These are phyloP conservation scores for Nepenthes gracilis DNA, from an alignment of 148 eudicot genomes.

Conservation along the genomic window DNA sequence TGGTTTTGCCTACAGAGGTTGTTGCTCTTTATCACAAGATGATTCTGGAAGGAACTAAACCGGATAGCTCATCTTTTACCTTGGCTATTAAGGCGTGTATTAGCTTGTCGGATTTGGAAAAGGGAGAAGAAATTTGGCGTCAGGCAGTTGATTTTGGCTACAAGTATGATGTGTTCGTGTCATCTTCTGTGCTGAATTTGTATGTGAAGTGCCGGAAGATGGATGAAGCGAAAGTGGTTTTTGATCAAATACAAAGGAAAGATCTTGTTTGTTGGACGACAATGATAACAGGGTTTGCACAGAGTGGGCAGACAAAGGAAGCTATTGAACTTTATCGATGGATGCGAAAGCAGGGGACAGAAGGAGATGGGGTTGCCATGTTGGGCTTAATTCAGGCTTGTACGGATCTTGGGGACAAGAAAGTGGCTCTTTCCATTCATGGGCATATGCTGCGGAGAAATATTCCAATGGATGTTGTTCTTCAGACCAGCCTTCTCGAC, in stretches of 20 bases:
- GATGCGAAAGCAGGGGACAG: slow-evolving; percentile 36
- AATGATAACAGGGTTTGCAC: slow-evolving; percentile 49
- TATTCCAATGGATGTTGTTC: slow-evolving; percentile 31
- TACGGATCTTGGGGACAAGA: slow-evolving; percentile 32
- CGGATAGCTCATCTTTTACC: slow-evolving; percentile 78
- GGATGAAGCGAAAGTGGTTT: slow-evolving; percentile 41
- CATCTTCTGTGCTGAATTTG: slow-evolving; percentile 52
- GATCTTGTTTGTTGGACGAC: slow-evolving; percentile 65
- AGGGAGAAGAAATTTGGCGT: slow-evolving; percentile 41
- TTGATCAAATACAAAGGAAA: slow-evolving; percentile 38
- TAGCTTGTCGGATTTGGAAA: slow-evolving; percentile 34
- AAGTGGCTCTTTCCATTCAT: slow-evolving; percentile 44
- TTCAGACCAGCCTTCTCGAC: slow-evolving; percentile 51
- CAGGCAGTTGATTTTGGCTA: slow-evolving; percentile 46
- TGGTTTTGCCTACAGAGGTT: slow-evolving; percentile 25
- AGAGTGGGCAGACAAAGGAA: slow-evolving; percentile 33
- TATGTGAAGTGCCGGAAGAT: slow-evolving; percentile 50
- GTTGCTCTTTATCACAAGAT: slow-evolving; percentile 27
- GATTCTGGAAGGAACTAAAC: slow-evolving; percentile 35
- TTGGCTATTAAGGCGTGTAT: slow-evolving; percentile 63
- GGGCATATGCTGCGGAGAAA: slow-evolving; percentile 49
- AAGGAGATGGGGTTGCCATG: slow-evolving; percentile 59
- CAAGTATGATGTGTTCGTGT: slow-evolving; percentile 53
- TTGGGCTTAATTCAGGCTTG: slow-evolving; percentile 63
- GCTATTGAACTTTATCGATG: slow-evolving; percentile 29